phyloP scores from a whole-genome alignment of 139 green algal genomes.

The Ettlia oleoabundans region DNA sequence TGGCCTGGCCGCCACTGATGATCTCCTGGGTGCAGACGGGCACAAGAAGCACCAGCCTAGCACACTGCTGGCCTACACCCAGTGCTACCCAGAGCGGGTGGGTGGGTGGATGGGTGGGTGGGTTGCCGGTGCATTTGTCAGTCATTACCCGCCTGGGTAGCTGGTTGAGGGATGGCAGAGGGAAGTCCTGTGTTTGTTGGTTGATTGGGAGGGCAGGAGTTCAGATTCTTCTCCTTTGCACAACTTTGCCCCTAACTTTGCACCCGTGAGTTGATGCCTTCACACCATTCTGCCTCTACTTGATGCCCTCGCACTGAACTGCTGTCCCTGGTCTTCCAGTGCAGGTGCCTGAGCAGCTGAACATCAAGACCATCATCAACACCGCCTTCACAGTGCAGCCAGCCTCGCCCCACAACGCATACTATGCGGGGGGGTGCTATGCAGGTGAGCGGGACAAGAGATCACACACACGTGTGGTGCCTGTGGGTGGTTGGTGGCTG shows the following conservation, averaged over 20 bases:
- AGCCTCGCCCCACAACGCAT: slow-evolving; percentile 10
- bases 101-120: not conserved
- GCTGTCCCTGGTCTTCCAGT: too few species aligned
- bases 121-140: not conserved
- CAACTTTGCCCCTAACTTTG: too few species aligned
- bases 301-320: too few species aligned
- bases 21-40: too few species aligned
- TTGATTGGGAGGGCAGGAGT: too few species aligned
- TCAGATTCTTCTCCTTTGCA: too few species aligned
- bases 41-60: not conserved
- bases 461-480: too few species aligned
- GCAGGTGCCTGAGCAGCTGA: slow-evolving; percentile 6
- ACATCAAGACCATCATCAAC: slow-evolving; percentile 1
- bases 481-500: not conserved
- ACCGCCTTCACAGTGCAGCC: slow-evolving; percentile 5
- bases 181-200: too few species aligned
- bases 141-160: too few species aligned
- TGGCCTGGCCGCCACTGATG: too few species aligned
- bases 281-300: not conserved
- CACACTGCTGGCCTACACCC: slow-evolving; percentile 4
- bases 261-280: too few species aligned
- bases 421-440: not conserved
- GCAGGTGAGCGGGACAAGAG: not conserved
- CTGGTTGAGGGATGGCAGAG: too few species aligned
- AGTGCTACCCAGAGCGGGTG: not conserved